Conservation (phyloP, 805 yeast species). For the Ogataea neopini region DNA sequence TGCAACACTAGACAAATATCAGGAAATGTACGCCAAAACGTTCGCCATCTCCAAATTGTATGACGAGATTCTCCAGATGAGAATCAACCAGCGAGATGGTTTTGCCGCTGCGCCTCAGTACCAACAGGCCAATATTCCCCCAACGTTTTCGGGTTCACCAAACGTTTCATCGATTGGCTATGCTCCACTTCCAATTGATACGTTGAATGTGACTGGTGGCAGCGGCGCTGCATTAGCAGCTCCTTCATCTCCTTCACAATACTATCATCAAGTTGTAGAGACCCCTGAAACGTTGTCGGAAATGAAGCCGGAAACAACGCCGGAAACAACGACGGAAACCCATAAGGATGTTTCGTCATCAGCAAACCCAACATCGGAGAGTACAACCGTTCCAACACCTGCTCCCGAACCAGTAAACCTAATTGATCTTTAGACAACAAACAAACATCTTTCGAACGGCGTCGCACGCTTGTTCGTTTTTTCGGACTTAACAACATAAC, state of each 20-base stretch:
- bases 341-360: not conserved
- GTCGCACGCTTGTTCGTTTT: not conserved
- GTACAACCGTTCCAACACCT: not conserved
- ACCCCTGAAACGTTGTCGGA: too few relatives aligned
- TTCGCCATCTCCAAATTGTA: slow-evolving; percentile 75
- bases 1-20: slow-evolving; percentile 61
- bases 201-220: not conserved
- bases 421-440: slow-evolving; percentile 20
- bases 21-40: slow-evolving; percentile 76
- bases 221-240: not conserved
- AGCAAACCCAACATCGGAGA: not conserved
- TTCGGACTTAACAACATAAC: not conserved
- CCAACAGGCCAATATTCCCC: not conserved
- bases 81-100: slow-evolving; percentile 36
- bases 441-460: not conserved
- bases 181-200: not conserved
- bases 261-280: slow-evolving; percentile 15
- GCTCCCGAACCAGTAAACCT: slow-evolving; percentile 22
- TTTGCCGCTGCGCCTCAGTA: slow-evolving; percentile 3
- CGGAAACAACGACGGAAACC: not conserved
- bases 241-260: slow-evolving; percentile 18
- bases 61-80: slow-evolving; percentile 67
- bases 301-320: not conserved
- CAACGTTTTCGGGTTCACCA: not conserved
- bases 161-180: not conserved